phyloP scores from a whole-genome alignment of 1,139 yeast species.

The Geotrichum reessii region DNA sequence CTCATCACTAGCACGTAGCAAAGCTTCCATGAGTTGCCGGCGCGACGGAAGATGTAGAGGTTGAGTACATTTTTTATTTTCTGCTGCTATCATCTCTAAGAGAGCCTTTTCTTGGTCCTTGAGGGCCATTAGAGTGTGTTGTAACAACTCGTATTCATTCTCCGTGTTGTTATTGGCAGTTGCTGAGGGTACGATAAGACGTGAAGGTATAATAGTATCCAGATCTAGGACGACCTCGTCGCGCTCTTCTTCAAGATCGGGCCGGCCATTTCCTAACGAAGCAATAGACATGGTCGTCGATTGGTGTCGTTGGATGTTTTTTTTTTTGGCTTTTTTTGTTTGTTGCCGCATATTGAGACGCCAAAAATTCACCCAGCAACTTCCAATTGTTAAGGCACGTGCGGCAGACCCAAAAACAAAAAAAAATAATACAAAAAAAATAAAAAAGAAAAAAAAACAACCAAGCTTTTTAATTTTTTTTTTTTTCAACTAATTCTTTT shows the following conservation, averaged over 20 bases:
- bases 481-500: background rate
- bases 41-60: background rate
- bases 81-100: conserved; percentile 2
- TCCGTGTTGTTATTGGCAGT: background rate
- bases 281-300: background rate
- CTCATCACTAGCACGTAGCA: conserved; percentile 4
- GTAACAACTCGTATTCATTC: conserved; percentile 3
- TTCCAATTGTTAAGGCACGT: conserved; percentile 5
- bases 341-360: background rate
- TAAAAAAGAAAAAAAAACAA: no score
- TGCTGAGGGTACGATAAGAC: background rate
- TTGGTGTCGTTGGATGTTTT: background rate
- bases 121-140: conserved; percentile 10
- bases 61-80: background rate
- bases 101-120: conserved; percentile 13
- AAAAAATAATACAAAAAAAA: background rate
- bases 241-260: background rate
- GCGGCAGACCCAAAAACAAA: background rate
- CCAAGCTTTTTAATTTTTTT: no score
- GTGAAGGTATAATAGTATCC: background rate
- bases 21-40: background rate
- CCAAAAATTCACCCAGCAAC: background rate
- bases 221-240: background rate
- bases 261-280: background rate
- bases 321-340: conserved; percentile 5